Percentiles rank a stretch among this genome's conserved stretches.
phyloP scores from a whole-genome alignment of 2,329 filamentous ascomycete species.

The Claviceps humidiphila region DNA sequence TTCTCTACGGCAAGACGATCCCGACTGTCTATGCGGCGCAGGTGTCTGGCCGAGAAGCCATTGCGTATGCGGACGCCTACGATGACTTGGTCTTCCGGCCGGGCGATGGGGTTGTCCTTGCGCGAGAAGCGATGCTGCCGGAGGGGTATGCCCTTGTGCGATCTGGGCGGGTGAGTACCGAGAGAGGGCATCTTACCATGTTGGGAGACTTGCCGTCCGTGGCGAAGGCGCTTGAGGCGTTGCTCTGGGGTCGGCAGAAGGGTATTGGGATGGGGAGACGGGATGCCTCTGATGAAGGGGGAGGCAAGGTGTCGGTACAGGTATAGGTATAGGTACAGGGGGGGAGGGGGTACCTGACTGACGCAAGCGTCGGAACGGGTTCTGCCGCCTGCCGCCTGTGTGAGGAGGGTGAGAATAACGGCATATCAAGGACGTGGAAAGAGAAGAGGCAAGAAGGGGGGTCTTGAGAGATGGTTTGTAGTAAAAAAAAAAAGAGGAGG shows the following conservation, averaged over 20 bases:
- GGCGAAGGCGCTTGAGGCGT: conserved; percentile 56
- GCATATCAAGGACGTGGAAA: too few species aligned
- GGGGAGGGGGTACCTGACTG: background rate
- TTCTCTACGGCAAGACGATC: conserved; percentile 77
- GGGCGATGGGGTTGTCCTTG: conserved; percentile 81
- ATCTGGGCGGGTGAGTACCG: conserved; percentile 63
- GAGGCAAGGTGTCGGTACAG: background rate
- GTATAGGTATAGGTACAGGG: too few species aligned
- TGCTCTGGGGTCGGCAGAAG: conserved; percentile 52
- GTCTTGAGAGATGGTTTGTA: too few species aligned
- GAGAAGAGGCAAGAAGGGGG: too few species aligned
- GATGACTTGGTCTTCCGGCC: conserved; percentile 77
- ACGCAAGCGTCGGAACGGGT: too few species aligned
- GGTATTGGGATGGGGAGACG: conserved; percentile 53
- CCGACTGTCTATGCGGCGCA: conserved; percentile 76
- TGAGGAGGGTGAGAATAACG: too few species aligned
- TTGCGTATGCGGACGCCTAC: conserved; percentile 65
- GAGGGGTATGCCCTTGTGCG: conserved; percentile 61
- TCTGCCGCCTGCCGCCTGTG: too few species aligned
- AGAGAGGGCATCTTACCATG: conserved; percentile 77
- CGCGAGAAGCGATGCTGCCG: conserved; percentile 74
- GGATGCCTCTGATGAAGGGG: background rate
- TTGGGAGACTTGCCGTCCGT: conserved; percentile 75
- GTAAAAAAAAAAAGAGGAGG: too few species aligned
- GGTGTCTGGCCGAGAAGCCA: conserved; percentile 59